Base-by-base conservation (phyloP, 192 early-diverging fungal genomes). In the Coemansia sp. region DNA sequence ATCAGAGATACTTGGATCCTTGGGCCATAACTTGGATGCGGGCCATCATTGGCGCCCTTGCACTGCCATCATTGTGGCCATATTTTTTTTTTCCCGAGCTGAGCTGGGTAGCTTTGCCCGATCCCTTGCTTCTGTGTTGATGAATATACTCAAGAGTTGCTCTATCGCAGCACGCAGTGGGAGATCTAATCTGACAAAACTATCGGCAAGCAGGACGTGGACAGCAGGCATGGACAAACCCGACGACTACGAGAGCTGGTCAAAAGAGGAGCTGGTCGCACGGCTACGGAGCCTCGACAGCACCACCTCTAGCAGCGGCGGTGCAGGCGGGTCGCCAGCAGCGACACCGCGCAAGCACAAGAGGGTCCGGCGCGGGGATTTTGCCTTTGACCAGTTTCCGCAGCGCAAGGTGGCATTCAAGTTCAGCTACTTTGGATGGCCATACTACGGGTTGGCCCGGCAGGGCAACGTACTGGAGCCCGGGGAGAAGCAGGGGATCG, bases 351-450 rank as follows among this genome's bases (percentile, higher is more conserved):
- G 42, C 11, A 64, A 60, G 51, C 41, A 41, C 27, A 60, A 66
- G 17, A n/a, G n/a, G n/a, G 55, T 56, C 38, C 39, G 39, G 23
- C 51, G 38, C 7, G 45, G 40, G 4, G 45, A 68, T 1, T 92
- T 96, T 53, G 87, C 94, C 51, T 89, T 91, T 77, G 52, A 69
- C 19, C 78, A 78, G 44, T 85, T 93, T 46, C 64, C 85, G 21
- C 72, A 84, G 43, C 82, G 89, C 25, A 81, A 79, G 33, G 80
- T 97, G 13, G 92, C 91, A 5, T 77, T 97, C 46, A 85, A 85
- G 56, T 76, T 97, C 31, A 85, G 90, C 17, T 97, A 97, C 64
- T 78, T 95, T 58, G 94, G 94, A 3, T 91, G 86, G 86, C 71
- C 82, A 20, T 97, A 94, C 75, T 74, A 82, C 55, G 92, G 92